Conservation (phyloP, 2,329 filamentous ascomycete species). For the Helotiales sp. region DNA sequence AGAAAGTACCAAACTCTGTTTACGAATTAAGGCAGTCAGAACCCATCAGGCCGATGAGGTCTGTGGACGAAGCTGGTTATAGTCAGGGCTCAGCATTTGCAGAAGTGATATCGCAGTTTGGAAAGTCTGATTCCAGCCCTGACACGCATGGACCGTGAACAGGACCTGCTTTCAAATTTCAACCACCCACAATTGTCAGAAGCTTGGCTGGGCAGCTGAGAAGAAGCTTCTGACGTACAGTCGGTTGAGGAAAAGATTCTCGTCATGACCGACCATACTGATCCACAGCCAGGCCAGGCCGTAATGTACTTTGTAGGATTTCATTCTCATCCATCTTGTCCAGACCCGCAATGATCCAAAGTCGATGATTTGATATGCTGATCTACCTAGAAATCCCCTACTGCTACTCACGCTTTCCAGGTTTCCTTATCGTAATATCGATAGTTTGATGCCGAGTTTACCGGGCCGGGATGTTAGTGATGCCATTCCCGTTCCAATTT, state of each 20-base stretch:
- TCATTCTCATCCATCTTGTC: neutral
- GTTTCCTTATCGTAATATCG: neutral
- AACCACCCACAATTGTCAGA: conserved; percentile 4
- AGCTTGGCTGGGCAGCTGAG: neutral
- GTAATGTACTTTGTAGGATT: too few relatives aligned
- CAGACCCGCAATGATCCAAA: neutral
- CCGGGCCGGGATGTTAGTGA: neutral
- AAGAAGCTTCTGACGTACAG: neutral
- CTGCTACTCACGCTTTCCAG: neutral
- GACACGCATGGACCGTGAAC: neutral
- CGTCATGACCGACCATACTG: neutral
- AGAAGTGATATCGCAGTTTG: neutral
- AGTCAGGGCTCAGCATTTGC: neutral
- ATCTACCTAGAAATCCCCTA: neutral
- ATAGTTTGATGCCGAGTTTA: neutral
- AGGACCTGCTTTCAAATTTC: neutral
- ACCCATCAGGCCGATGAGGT: neutral
- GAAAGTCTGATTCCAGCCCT: neutral
- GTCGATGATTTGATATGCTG: neutral
- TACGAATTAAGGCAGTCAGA: too few relatives aligned
- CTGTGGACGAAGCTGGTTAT: neutral
- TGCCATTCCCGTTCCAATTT: conserved; percentile 5
- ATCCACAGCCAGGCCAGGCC: too few relatives aligned
- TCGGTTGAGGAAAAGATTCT: neutral
- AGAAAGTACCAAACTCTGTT: too few relatives aligned